Conservation (phyloP, 495 filamentous ascomycete species). For the Penicillium cosmopolitanum region DNA sequence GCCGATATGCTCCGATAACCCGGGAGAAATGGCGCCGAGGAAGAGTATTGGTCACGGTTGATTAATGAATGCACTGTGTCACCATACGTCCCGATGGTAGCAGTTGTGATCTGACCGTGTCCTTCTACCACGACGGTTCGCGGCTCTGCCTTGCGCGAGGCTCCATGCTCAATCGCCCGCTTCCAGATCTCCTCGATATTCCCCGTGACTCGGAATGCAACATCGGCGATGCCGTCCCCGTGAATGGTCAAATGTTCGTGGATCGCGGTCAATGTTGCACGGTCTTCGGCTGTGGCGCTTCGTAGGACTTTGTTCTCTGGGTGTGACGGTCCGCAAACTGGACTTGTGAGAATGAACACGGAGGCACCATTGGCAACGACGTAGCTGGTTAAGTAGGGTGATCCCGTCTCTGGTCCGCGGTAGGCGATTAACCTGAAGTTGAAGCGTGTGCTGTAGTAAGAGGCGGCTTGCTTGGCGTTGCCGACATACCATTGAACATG, state of each 20-base stretch:
- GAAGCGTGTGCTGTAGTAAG: conserved; percentile 75
- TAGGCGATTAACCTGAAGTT: conserved; percentile 76
- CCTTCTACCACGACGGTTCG: conserved; percentile 38
- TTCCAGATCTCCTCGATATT: conserved; percentile 68
- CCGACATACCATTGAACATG: conserved; percentile 85
- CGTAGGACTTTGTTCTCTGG: conserved; percentile 25
- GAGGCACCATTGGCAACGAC: conserved; percentile 71
- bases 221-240: conserved; percentile 83
- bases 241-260: conserved; percentile 70
- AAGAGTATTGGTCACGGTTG: conserved; percentile 61
- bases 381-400: conserved; percentile 68
- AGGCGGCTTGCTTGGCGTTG: conserved; percentile 82
- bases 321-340: conserved; percentile 56
- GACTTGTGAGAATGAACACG: conserved; percentile 75
- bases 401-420: conserved; percentile 77
- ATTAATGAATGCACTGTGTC: conserved; percentile 84
- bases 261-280: conserved; percentile 60
- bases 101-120: conserved; percentile 58
- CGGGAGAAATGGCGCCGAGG: conserved; percentile 65
- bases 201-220: conserved; percentile 75
- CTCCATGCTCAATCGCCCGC: conserved; percentile 65
- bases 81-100: conserved; percentile 76
- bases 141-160: conserved; percentile 60
- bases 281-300: conserved; percentile 39
- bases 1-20: conserved; percentile 58